phyloP scores from a whole-genome alignment of 345 rosid genomes.

The Sisymbrium irio region DNA sequence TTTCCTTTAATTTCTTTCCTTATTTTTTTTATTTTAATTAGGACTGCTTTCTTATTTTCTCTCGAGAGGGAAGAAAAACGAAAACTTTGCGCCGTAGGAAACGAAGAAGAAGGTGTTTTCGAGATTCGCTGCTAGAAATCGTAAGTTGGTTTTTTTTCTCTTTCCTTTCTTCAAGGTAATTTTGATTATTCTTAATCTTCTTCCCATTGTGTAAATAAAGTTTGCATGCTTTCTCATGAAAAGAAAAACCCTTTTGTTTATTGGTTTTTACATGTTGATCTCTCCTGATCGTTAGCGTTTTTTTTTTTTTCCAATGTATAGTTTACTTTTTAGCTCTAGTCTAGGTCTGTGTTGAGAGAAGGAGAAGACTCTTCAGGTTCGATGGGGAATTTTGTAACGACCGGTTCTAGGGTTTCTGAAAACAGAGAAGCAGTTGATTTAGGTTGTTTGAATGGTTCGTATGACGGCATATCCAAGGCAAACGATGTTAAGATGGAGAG shows the following conservation, averaged over 20 bases:
- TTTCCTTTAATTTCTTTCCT: not conserved
- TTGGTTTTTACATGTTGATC: not conserved
- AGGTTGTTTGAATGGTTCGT: not conserved
- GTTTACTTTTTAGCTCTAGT: not conserved
- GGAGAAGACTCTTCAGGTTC: not conserved
- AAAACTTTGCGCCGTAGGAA: conserved; percentile 15
- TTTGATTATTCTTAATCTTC: not conserved
- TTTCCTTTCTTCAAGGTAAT: conserved; percentile 5
- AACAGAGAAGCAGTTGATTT: conserved; percentile 16
- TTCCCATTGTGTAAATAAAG: not conserved
- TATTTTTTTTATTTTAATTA: not conserved
- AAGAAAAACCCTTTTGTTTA: not conserved
- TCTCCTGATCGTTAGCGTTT: not conserved
- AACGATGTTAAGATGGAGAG: conserved; percentile 11
- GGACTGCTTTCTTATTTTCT: not conserved
- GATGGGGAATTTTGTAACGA: conserved; percentile 3
- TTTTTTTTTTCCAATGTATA: not conserved
- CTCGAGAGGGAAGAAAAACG: not conserved
- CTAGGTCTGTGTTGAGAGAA: not conserved
- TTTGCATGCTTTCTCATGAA: not conserved
- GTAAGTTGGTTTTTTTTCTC: not conserved
- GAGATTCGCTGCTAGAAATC: conserved; percentile 4
- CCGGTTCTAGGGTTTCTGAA: conserved; percentile 41
- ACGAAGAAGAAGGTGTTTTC: not conserved
- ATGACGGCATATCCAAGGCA: not conserved